phyloP scores from a whole-genome alignment of 2,329 filamentous ascomycete genomes.

The Claviceps sp. region DNA sequence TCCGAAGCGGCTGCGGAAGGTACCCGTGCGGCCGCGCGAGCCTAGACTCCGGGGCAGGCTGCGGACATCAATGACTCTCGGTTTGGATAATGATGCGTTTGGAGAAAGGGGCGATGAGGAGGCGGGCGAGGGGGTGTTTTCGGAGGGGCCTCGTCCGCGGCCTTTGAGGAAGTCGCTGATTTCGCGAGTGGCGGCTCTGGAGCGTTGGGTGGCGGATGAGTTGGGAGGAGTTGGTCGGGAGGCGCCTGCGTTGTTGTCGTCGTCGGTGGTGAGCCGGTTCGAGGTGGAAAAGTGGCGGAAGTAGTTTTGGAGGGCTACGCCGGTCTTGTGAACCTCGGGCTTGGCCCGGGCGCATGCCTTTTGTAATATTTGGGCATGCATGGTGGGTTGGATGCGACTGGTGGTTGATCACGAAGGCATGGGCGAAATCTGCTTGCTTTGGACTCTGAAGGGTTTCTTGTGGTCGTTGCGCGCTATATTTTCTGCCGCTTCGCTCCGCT shows the following conservation, averaged over 20 bases:
- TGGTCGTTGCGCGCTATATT: background rate
- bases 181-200: slow-evolving; percentile 20
- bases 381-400: slow-evolving; percentile 12
- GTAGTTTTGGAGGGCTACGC: slow-evolving; percentile 17
- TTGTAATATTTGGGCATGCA: slow-evolving; percentile 26
- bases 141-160: background rate
- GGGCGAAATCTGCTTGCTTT: background rate
- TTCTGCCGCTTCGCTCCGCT: background rate
- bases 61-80: slow-evolving; percentile 26
- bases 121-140: too few relatives aligned
- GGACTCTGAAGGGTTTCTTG: background rate
- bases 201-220: slow-evolving; percentile 15
- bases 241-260: too few relatives aligned
- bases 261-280: slow-evolving; percentile 8
- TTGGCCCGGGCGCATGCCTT: slow-evolving; percentile 23
- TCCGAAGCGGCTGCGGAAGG: slow-evolving; percentile 9
- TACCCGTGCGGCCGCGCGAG: slow-evolving; percentile 13
- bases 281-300: slow-evolving; percentile 22
- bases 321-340: slow-evolving; percentile 20
- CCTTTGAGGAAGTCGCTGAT: slow-evolving; percentile 19
- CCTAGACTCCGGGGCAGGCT: slow-evolving; percentile 21
- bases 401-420: background rate
- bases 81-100: slow-evolving; percentile 7
- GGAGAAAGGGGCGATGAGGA: background rate
- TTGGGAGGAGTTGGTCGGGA: slow-evolving; percentile 1